These are phyloP conservation scores for Cladosporium sp. DNA, from an alignment of 2,329 filamentous ascomycete genomes.

Conservation along the genomic window DNA sequence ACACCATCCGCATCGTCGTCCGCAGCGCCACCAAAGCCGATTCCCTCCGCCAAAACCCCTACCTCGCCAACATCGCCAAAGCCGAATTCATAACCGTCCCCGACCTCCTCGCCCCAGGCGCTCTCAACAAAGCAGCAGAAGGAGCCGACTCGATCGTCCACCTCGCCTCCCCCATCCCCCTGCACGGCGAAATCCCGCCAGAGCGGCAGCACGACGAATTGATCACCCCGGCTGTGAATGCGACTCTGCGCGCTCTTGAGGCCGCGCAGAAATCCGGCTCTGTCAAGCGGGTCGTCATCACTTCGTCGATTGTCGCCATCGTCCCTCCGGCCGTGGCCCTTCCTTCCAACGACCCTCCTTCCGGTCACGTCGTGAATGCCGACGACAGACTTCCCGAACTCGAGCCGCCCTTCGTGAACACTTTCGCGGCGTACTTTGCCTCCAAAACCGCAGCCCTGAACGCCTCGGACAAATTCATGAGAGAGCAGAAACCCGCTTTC, in stretches of 20 bases:
- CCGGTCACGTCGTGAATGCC: background rate
- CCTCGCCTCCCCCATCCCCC: conserved; percentile 22
- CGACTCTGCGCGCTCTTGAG: conserved; percentile 35
- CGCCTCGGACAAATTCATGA: conserved; percentile 15
- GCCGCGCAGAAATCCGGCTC: conserved; percentile 31
- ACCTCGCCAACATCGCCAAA: conserved; percentile 16
- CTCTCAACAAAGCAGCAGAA: conserved; percentile 38
- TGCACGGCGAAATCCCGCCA: conserved; percentile 3
- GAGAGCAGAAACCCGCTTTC: conserved; percentile 18
- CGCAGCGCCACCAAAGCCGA: conserved; percentile 19
- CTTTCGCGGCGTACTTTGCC: conserved; percentile 15
- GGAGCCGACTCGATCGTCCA: conserved; percentile 37
- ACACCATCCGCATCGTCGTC: conserved; percentile 23
- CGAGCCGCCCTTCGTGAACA: background rate
- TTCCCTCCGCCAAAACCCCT: background rate
- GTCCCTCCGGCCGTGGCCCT: conserved; percentile 1
- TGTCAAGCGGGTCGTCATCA: conserved; percentile 39
- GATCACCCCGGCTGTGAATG: conserved; percentile 27
- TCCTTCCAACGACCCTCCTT: background rate
- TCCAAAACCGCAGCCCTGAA: conserved; percentile 18
- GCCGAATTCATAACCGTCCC: conserved; percentile 29
- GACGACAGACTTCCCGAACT: conserved; percentile 3
- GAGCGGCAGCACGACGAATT: conserved; percentile 13
- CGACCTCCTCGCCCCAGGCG: conserved; percentile 33
- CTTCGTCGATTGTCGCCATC: conserved; percentile 17